Evolutionary conservation across 345 rosid species (phyloP).

Genomic region (Capsella bursapastoris): DNA sequence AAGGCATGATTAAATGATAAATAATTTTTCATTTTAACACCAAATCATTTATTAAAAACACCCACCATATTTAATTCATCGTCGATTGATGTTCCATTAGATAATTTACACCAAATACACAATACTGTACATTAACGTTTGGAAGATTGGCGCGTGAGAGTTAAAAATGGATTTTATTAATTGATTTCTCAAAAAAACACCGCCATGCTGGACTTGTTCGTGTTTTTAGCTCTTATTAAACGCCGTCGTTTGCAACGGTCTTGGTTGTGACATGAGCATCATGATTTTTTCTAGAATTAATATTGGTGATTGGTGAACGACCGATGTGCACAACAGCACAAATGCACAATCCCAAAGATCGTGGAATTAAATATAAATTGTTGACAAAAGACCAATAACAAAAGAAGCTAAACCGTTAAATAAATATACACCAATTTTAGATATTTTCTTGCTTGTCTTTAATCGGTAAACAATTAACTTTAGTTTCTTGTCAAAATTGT

Average conservation of each 20-base stretch:
- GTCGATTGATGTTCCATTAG: neutral
- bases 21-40: too few relatives aligned
- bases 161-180: neutral
- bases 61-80: neutral
- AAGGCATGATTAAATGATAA: too few relatives aligned
- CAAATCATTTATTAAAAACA: too few relatives aligned
- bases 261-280: slow-evolving; percentile 26
- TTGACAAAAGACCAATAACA: neutral
- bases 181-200: slow-evolving; percentile 16
- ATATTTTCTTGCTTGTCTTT: neutral
- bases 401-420: neutral
- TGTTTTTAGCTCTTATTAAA: neutral
- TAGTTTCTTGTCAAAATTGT: neutral
- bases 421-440: neutral
- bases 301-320: slow-evolving; percentile 11
- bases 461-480: neutral
- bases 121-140: neutral
- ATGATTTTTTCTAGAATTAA: slow-evolving; percentile 17
- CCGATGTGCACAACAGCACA: slow-evolving; percentile 4
- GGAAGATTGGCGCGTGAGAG: slow-evolving; percentile 17
- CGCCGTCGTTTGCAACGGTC: neutral
- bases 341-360: neutral
- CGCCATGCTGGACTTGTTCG: slow-evolving; percentile 29
- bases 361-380: neutral
- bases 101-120: neutral